Base-by-base conservation (phyloP, 129 eudicot species). In the Escallonia herrerae region DNA sequence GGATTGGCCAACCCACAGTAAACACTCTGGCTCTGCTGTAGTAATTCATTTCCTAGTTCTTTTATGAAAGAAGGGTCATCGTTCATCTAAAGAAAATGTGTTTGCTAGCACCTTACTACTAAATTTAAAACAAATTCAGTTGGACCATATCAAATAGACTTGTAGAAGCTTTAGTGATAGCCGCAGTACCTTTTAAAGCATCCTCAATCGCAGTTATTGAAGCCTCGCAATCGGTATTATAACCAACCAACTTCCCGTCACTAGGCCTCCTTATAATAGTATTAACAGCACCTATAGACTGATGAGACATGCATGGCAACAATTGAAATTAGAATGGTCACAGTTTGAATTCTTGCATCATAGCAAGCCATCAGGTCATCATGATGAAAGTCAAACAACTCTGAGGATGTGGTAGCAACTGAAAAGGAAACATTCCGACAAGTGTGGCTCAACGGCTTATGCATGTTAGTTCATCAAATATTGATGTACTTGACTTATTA, bases 181-280 rank as follows among this genome's bases (percentile, higher is more conserved):
- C 15, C n/a, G 39, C 8, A 4, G 52, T 72, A 87, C 94, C 94
- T 85, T 66, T 85, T 12, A 89, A 50, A 73, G 94, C 93, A 80
- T 85, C 96, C 74, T 89, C 96, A 42, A 89, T 85, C 52, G 94
- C 90, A 62, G 83, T 77, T 67, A 89, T 83, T 37, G 94, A 81
- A 65, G 94, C 96, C 72, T 85, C 94, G 63, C 90, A 89, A 66
- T 89, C 96, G 66, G 96, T 89, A 72, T 89, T 89, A 64, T 89
- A 85, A 56, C 94, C 96, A 39, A 85, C 74, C 44, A 89, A 77
- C 87, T 83, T 83, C 67, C 96, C 94, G 69, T 89, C 96, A 49
- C 64, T 72, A 38, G 64, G 72, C 69, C 90, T 80, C 70, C 83
- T 81, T 62, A 89, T 58, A 15, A 89, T 82, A 3, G 94, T 89